A percentile compares a stretch with the other conserved stretches of the same genome.
phyloP scores from a whole-genome alignment of 2,329 filamentous ascomycete species.

The Lasiodiplodia gonubiensis region DNA sequence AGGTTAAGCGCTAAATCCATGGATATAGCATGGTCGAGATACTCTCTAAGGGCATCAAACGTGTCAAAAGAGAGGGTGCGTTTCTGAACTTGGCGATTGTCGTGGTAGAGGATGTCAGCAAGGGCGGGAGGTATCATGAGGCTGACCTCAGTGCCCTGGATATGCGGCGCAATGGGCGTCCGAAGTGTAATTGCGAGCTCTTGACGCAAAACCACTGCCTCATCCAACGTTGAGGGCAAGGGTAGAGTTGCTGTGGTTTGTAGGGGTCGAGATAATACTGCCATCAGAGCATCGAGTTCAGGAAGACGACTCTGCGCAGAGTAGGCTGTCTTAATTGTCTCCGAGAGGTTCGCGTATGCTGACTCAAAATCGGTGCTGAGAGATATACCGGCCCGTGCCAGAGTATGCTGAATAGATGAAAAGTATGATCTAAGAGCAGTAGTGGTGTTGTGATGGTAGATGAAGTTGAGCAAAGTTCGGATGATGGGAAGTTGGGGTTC shows the following conservation, averaged over 20 bases:
- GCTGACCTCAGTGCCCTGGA: conserved; percentile 44
- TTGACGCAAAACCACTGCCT: conserved; percentile 32
- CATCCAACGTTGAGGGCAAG: conserved; percentile 37
- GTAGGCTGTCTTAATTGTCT: conserved; percentile 32
- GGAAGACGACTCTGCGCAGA: conserved; percentile 32
- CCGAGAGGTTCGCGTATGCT: conserved; percentile 15
- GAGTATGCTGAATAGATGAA: conserved; percentile 31
- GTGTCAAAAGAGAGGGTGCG: conserved; percentile 19
- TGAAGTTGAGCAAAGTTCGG: conserved; percentile 61
- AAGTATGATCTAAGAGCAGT: conserved; percentile 46
- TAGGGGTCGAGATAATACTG: conserved; percentile 38
- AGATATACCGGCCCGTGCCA: conserved; percentile 41
- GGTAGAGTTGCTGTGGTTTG: conserved; percentile 38
- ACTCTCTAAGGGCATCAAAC: conserved; percentile 17
- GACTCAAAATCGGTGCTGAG: conserved; percentile 35
- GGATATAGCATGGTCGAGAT: conserved; percentile 19
- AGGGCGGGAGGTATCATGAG: conserved; percentile 41
- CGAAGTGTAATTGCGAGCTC: conserved; percentile 38
- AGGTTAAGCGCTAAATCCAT: conserved; percentile 11
- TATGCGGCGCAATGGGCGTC: conserved; percentile 42
- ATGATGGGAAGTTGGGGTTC: conserved; percentile 63
- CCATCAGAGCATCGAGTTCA: conserved; percentile 30
- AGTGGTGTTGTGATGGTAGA: conserved; percentile 55
- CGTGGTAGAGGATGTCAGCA: conserved; percentile 38
- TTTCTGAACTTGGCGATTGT: conserved; percentile 27